These are phyloP conservation scores for Capronia americana DNA, from an alignment of 2,329 filamentous ascomycete species.

Conservation along the genomic window DNA sequence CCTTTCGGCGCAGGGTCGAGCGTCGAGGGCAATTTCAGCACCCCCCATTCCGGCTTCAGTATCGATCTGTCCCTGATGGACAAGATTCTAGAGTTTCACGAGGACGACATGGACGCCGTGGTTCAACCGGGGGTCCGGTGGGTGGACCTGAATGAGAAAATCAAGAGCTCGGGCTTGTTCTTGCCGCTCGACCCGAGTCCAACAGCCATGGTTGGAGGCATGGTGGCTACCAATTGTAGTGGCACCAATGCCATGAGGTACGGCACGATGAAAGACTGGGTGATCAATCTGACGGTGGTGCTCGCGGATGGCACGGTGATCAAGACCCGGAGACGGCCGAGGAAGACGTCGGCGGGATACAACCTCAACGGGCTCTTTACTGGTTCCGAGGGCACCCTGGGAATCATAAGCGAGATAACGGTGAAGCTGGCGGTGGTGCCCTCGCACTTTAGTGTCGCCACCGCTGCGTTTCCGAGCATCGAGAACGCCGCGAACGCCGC, in stretches of 20 bases:
- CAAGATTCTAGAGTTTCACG: slow-evolving; percentile 75
- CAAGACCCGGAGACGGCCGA: slow-evolving; percentile 73
- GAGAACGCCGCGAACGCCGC: slow-evolving; percentile 76
- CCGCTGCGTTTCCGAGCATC: slow-evolving; percentile 78
- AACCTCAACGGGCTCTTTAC: slow-evolving; percentile 81
- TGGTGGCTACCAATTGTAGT: slow-evolving; percentile 71
- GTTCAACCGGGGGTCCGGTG: slow-evolving; percentile 89
- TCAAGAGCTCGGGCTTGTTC: slow-evolving; percentile 77
- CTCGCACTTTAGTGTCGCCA: slow-evolving; percentile 75
- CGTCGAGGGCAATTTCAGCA: slow-evolving; percentile 87
- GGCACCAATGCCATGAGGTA: slow-evolving; percentile 68
- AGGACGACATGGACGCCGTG: slow-evolving; percentile 88
- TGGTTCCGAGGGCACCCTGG: slow-evolving; percentile 80
- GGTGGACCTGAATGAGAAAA: slow-evolving; percentile 82
- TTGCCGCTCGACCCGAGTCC: slow-evolving; percentile 89
- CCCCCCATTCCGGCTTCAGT: slow-evolving; percentile 82
- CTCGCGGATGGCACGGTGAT: slow-evolving; percentile 71
- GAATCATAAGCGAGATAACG: slow-evolving; percentile 81
- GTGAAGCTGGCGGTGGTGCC: slow-evolving; percentile 79
- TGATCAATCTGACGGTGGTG: slow-evolving; percentile 73
- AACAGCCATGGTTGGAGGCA: slow-evolving; percentile 62
- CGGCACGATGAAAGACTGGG: slow-evolving; percentile 78
- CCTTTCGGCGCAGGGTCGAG: slow-evolving; percentile 85
- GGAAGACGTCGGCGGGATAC: slow-evolving; percentile 80
- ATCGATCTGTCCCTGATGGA: slow-evolving; percentile 91